These are phyloP conservation scores for Xylaria sp. DNA, from an alignment of 2,329 filamentous ascomycete genomes.

Conservation along the genomic window DNA sequence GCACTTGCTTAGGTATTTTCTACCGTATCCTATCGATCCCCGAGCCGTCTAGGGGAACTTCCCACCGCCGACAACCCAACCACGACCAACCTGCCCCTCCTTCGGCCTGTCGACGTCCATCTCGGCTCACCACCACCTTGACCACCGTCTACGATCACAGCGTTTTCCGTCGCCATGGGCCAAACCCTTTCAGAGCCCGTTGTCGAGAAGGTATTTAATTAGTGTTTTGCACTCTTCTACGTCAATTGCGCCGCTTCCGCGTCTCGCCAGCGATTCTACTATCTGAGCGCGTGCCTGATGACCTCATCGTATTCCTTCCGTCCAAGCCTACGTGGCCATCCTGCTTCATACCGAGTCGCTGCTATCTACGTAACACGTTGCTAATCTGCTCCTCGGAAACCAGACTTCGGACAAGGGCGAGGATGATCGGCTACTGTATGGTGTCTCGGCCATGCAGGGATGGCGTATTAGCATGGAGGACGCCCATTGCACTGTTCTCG, in stretches of 20 bases:
- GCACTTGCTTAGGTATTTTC: background rate
- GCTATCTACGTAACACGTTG: background rate
- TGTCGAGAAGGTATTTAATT: conserved; percentile 89
- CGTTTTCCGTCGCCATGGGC: conserved; percentile 71
- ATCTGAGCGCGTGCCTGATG: conserved; percentile 30
- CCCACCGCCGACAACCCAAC: conserved; percentile 29
- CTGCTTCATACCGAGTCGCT: background rate
- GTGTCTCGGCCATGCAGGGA: conserved; percentile 98
- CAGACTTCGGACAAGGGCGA: conserved; percentile 87
- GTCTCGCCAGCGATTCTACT: conserved; percentile 6
- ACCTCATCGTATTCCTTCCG: conserved; percentile 25
- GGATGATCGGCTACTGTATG: conserved; percentile 92
- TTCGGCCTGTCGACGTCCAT: conserved; percentile 34
- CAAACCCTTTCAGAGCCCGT: conserved; percentile 99
- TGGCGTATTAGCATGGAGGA: conserved; percentile 99
- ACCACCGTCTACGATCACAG: conserved; percentile 32
- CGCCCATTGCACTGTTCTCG: conserved; percentile 86
- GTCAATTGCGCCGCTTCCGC: conserved; percentile 33
- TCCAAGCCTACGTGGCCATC: background rate
- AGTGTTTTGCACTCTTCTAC: conserved; percentile 20
- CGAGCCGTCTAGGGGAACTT: conserved; percentile 32
- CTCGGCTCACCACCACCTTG: conserved; percentile 34
- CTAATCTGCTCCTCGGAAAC: conserved; percentile 19
- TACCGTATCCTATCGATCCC: conserved; percentile 5
- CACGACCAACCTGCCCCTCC: conserved; percentile 28